phyloP scores from a whole-genome alignment of 495 filamentous ascomycete genomes.

The Aspergillus asperescens region DNA sequence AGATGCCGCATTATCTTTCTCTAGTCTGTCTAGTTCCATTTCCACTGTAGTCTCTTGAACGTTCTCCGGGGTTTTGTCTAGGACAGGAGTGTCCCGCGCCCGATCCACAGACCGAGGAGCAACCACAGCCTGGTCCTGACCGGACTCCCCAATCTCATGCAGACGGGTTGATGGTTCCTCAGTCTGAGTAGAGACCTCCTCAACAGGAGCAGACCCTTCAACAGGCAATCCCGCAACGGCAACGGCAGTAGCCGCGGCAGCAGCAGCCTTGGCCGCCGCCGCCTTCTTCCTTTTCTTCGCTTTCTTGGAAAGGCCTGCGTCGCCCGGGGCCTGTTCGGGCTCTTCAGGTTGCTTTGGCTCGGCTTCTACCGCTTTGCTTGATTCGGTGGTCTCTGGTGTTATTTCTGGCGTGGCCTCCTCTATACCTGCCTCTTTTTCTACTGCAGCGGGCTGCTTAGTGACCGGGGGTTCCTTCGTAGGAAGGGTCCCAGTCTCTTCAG shows the following conservation, averaged over 20 bases:
- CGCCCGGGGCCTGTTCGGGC: slow-evolving; percentile 9
- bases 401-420: background rate
- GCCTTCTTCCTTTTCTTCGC: slow-evolving; percentile 36
- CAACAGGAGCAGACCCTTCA: background rate
- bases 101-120: no score
- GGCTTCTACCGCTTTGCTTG: background rate
- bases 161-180: no score
- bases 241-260: background rate
- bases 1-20: background rate
- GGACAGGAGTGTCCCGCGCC: no score
- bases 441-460: background rate
- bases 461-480: background rate
- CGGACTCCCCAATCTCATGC: no score
- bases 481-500: background rate
- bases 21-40: background rate
- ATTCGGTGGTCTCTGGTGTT: background rate
- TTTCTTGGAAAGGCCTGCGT: slow-evolving; percentile 28
- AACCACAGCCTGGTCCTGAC: no score
- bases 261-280: background rate
- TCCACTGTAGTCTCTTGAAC: slow-evolving; percentile 3
- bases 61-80: slow-evolving; percentile 1
- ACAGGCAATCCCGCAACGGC: background rate
- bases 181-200: no score
- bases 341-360: slow-evolving; percentile 7
- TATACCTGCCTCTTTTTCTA: slow-evolving; percentile 1